Evolutionary conservation across 345 rosid species (phyloP).

Genomic region (Aquilaria sinensis): DNA sequence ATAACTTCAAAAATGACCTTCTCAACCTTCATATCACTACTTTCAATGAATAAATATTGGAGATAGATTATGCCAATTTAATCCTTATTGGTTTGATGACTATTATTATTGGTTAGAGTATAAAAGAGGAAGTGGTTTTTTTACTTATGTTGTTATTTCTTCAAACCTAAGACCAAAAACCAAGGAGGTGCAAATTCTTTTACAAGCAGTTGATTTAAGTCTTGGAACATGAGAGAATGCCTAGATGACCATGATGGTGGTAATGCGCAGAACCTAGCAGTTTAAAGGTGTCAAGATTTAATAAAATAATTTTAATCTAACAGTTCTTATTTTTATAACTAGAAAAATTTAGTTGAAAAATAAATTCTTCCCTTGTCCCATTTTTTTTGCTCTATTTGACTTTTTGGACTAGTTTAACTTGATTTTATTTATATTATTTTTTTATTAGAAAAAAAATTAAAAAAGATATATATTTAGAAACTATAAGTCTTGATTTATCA

Average conservation of each 20-base stretch:
- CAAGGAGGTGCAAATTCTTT: not conserved
- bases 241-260: not conserved
- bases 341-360: not conserved
- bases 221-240: not conserved
- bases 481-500: too few species aligned
- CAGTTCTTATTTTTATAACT: not conserved
- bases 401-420: too few species aligned
- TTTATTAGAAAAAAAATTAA: too few species aligned
- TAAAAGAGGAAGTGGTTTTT: not conserved
- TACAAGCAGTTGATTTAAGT: not conserved
- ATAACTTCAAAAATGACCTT: not conserved
- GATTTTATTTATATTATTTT: too few species aligned
- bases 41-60: too few species aligned
- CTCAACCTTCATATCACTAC: too few species aligned
- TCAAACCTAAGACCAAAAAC: not conserved
- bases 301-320: conserved; percentile 4
- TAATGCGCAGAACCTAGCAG: too few species aligned
- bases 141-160: not conserved
- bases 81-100: not conserved
- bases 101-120: not conserved
- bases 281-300: not conserved
- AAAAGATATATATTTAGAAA: too few species aligned
- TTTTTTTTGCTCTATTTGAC: too few species aligned
- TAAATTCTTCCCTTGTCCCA: not conserved
- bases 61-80: too few species aligned